Base-by-base conservation (phyloP, 495 filamentous ascomycete species). In the Podospora anserina region DNA sequence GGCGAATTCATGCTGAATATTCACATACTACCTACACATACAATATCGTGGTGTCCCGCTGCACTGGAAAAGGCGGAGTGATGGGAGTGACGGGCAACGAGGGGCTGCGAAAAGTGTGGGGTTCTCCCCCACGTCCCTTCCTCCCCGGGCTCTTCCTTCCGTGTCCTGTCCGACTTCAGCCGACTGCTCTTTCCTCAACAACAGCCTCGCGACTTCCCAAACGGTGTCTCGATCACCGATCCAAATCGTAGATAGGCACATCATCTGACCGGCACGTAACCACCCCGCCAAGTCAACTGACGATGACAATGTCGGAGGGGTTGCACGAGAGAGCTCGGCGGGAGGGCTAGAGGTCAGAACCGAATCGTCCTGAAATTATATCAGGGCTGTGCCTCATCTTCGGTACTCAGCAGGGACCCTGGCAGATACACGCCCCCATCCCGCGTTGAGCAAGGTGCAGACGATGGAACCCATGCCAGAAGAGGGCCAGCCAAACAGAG, bases 401-500 rank as follows among this genome's bases (percentile, higher is more conserved):
- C 19, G 20, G 59, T 18, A 61, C 16, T 7, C 26, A 63, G 32
- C 19, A 63, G 11, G 26, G 20, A 61, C 59, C 55, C 55, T 58
- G 55, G 28, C 28, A 61, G 13, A 7, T 16, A 61, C 56, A 61
- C 61, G 63, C 65, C 63, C 65, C 66, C 71, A 73, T 73, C 71
- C 71, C 71, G 68, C 71, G 68, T 72, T 54, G 54, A 68, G 71
- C 23, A 44, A 11, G 27, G 61, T 44, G 55, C 70, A 66, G 53
- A 54, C n/a, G 11, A 62, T 64, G 15, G 30, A 49, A 65, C 57
- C 67, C 68, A 67, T 61, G 61, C 68, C 60, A 66, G 68, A 69
- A 32, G 34, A 67, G 49, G 66, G 68, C 61, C 66, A 62, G 64
- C 73, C 70, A 75, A 67, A 73, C 69, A 73, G 69, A 73, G 19